Conservation (phyloP, 1,284 basidiomycete genomes). For the Grifola frondosa region DNA sequence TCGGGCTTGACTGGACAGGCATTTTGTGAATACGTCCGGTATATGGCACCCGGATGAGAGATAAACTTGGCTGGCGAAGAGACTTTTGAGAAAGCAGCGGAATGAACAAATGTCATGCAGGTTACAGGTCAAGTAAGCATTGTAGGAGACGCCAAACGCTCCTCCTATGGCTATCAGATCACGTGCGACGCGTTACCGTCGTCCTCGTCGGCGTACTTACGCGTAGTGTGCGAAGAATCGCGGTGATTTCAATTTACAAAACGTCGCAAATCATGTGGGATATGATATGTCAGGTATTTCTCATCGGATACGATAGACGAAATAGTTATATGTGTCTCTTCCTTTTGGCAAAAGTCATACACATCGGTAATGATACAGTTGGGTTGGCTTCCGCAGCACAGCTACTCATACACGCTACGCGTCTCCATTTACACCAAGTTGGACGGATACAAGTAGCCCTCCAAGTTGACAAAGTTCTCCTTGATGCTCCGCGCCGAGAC, state of each 20-base stretch:
- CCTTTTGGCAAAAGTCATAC: too few species aligned
- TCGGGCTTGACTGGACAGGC: slow-evolving; percentile 14
- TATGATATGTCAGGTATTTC: too few species aligned
- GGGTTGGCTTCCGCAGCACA: not conserved
- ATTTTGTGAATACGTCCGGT: slow-evolving; percentile 3
- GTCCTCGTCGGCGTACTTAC: too few species aligned
- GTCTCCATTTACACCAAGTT: slow-evolving; percentile 59
- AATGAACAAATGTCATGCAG: slow-evolving; percentile 6
- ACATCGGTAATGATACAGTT: too few species aligned
- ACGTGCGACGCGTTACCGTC: too few species aligned
- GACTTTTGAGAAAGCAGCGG: not conserved
- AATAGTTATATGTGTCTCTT: too few species aligned
- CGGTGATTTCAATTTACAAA: too few species aligned
- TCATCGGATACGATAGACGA: too few species aligned
- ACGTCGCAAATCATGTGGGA: too few species aligned
- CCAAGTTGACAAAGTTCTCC: slow-evolving; percentile 86
- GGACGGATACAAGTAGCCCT: slow-evolving; percentile 81
- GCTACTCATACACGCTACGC: not conserved
- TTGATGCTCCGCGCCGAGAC: slow-evolving; percentile 92
- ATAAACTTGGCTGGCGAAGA: not conserved
- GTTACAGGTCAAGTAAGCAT: not conserved
- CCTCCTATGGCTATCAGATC: too few species aligned
- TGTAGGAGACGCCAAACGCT: too few species aligned
- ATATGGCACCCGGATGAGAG: not conserved
- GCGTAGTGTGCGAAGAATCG: too few species aligned